phyloP scores from a whole-genome alignment of 257 asterid species.

The Primulina tabacum region DNA sequence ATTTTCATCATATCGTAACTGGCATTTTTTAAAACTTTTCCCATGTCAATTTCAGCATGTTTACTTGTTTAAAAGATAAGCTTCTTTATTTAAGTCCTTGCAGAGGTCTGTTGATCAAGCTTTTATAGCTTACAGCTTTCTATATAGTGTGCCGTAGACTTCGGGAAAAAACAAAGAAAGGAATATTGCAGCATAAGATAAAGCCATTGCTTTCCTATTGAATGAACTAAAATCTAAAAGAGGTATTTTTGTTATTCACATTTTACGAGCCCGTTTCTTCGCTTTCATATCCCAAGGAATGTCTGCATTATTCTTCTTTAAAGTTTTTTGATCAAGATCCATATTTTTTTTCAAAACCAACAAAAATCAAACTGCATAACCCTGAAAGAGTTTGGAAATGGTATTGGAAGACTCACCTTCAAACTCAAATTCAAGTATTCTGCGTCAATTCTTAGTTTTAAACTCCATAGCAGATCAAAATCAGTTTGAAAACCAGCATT shows the following conservation, averaged over 20 bases:
- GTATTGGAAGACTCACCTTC: constrained; percentile 63
- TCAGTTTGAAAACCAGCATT: constrained; percentile 44
- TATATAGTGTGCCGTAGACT: constrained; percentile 39
- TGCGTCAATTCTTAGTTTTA: constrained; percentile 57
- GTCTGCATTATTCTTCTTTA: background rate
- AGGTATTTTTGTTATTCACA: constrained; percentile 48
- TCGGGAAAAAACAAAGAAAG: constrained; percentile 24
- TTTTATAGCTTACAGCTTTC: constrained; percentile 62
- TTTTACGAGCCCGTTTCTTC: background rate
- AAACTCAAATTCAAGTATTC: constrained; percentile 49
- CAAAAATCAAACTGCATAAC: background rate
- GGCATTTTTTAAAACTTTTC: constrained; percentile 15
- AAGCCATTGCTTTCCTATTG: constrained; percentile 58
- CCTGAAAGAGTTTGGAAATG: constrained; percentile 29
- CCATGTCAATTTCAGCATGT: constrained; percentile 39
- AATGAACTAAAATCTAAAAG: constrained; percentile 41
- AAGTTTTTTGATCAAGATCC: constrained; percentile 6
- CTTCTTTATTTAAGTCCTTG: background rate
- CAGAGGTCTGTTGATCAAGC: constrained; percentile 47
- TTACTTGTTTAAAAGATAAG: constrained; percentile 16
- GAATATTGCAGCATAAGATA: constrained; percentile 25
- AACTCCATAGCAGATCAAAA: constrained; percentile 40
- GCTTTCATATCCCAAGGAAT: background rate
- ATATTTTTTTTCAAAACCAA: background rate
- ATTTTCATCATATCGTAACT: too few relatives aligned